These are phyloP conservation scores for Aspergillus flavus DNA, from an alignment of 2,329 filamentous ascomycete genomes.

Conservation along the genomic window DNA sequence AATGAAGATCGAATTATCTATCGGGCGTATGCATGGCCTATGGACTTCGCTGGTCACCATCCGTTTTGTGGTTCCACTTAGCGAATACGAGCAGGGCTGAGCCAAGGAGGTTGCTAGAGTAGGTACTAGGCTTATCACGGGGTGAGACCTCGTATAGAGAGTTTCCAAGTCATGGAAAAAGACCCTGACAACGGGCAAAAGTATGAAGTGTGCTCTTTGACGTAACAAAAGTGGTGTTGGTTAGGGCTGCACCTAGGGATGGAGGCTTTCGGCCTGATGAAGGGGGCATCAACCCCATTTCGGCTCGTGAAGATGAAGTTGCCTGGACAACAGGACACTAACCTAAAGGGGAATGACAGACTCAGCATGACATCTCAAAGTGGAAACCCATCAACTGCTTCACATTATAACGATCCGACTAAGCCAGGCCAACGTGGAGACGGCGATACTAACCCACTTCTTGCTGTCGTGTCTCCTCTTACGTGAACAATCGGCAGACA, in stretches of 20 bases:
- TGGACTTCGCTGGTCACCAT: not conserved
- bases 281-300: constrained; percentile 7
- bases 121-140: not conserved
- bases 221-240: not conserved
- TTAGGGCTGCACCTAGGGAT: not conserved
- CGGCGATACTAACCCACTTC: not conserved
- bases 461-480: not conserved
- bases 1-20: not conserved
- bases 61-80: not conserved
- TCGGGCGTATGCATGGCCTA: not conserved
- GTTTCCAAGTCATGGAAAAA: not conserved
- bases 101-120: not conserved
- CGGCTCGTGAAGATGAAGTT: constrained; percentile 12
- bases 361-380: constrained; percentile 15
- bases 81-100: constrained; percentile 23
- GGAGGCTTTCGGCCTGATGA: constrained; percentile 8
- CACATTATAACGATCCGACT: not conserved
- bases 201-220: not conserved
- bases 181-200: not conserved
- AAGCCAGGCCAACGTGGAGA: not conserved
- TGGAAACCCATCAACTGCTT: constrained; percentile 8
- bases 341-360: constrained; percentile 13
- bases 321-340: constrained; percentile 20
- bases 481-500: not conserved
- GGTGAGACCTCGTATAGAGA: constrained; percentile 3